These are phyloP conservation scores for Penicillium manginii DNA, from an alignment of 495 filamentous ascomycete species.

Conservation along the genomic window DNA sequence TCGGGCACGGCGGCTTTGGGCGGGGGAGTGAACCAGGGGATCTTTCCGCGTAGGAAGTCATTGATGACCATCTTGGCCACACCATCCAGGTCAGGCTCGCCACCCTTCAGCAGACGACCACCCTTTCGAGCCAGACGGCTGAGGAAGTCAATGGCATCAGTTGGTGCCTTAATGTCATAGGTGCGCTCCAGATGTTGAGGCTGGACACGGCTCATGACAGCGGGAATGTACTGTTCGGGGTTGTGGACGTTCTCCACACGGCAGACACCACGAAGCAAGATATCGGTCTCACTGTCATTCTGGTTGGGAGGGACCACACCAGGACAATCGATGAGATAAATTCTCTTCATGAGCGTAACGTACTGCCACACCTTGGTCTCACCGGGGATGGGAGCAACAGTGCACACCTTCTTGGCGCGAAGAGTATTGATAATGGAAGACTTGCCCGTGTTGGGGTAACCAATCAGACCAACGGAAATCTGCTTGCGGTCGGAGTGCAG, in stretches of 20 bases:
- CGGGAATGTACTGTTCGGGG: slow-evolving; percentile 91
- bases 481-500: slow-evolving; percentile 92
- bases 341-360: slow-evolving; percentile 93
- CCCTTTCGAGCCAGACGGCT: slow-evolving; percentile 86
- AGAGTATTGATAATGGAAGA: slow-evolving; percentile 93
- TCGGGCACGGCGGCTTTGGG: slow-evolving; percentile 61
- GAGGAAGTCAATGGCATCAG: slow-evolving; percentile 76
- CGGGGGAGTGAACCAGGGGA: slow-evolving; percentile 91
- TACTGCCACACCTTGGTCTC: slow-evolving; percentile 97
- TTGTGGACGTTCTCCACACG: slow-evolving; percentile 94
- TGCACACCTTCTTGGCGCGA: slow-evolving; percentile 89
- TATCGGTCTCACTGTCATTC: slow-evolving; percentile 80
- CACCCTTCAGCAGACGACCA: slow-evolving; percentile 82
- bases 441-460: slow-evolving; percentile 89
- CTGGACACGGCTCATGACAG: slow-evolving; percentile 78
- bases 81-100: slow-evolving; percentile 89
- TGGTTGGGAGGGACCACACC: slow-evolving; percentile 89
- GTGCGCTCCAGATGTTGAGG: slow-evolving; percentile 88
- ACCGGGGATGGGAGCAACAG: slow-evolving; percentile 92
- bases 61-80: slow-evolving; percentile 95
- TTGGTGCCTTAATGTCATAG: slow-evolving; percentile 76
- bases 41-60: slow-evolving; percentile 91
- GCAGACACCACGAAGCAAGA: slow-evolving; percentile 90
- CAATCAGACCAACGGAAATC: slow-evolving; percentile 85
- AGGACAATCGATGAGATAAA: slow-evolving; percentile 96